Base-by-base conservation (phyloP, 2,329 filamentous ascomycete genomes). In the Pezicula neosporulosa region DNA sequence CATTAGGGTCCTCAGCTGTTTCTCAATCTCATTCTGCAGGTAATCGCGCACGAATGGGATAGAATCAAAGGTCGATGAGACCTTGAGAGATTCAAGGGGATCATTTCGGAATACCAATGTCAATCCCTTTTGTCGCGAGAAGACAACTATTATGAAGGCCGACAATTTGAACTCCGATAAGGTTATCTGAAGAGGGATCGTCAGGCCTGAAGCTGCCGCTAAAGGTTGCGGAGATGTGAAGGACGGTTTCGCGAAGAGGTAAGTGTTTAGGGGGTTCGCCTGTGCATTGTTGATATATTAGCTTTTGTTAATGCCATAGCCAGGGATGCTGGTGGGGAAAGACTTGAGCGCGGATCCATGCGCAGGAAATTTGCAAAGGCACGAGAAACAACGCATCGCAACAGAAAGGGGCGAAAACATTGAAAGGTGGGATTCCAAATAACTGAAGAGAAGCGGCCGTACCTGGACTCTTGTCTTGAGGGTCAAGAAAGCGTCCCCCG, bases 21-120 rank as follows among this genome's bases (percentile, higher is more conserved):
- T 88, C 72, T 99, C 94, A 62, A 99, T 99, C 55, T 93, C 96
- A 68, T 90, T 88, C 67, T 99, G 94, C 51, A 99, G 76, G 69
- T 97, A 97, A 70, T 99, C 92, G 60, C 94, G 87, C 56, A 99
- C 94, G 66, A 99, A 99, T 42, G 94, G 93, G 64, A 99, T 99
- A 12, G 93, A 96, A 74, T 99, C 94, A 70, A 99, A 99, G 42
- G 94, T 99, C 60, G 93, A 97, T 1, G 93, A 97, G 59, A 99
- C 94, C 75, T 97, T 97, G 64, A 99, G 84, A 4, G 93, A 97
- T 68, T 99, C 94, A 55, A 99, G 83, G 4, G 94, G 94, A 68
- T 99, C 94, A 80, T 99, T 97, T 63, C 94, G 87, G 69, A 99
- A 99, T 42, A 99, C 94, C 44, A 99, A 79, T 1, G 94, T 99